Evolutionary conservation across 202 grass and related monocot species (phyloP).

Genomic region (Zizania palustris): DNA sequence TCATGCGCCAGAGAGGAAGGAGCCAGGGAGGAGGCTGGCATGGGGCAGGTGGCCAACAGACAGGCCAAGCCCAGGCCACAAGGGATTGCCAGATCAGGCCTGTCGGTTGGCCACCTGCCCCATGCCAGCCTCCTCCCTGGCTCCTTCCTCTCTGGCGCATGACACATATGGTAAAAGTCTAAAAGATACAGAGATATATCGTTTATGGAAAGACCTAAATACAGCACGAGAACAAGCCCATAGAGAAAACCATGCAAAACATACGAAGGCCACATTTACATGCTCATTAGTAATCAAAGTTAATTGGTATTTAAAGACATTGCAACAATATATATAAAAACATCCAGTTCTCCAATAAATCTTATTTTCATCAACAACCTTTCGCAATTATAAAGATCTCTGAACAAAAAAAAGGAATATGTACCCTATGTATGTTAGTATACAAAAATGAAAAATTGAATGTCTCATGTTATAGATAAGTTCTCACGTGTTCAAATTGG

Average conservation of each 20-base stretch:
- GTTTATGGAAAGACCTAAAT: conserved; percentile 8
- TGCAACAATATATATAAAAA: conserved; percentile 23
- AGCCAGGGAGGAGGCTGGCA: no score
- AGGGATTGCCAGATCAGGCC: no score
- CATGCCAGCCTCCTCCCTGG: no score
- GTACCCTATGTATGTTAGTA: neutral
- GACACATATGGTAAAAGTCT: no score
- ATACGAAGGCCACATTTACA: neutral
- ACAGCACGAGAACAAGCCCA: conserved; percentile 20
- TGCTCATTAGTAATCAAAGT: neutral
- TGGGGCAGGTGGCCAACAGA: no score
- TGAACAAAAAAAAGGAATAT: conserved; percentile 13
- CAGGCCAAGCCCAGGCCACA: no score
- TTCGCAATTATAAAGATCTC: conserved; percentile 20
- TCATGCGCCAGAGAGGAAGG: no score
- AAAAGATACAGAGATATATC: neutral
- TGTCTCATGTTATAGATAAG: neutral
- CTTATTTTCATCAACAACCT: neutral
- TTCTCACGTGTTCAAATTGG: neutral
- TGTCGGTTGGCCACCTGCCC: no score
- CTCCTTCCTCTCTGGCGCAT: no score
- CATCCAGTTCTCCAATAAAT: conserved; percentile 22
- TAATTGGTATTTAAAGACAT: conserved; percentile 7
- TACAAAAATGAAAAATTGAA: neutral
- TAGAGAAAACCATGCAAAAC: conserved; percentile 6